Conservation (phyloP, 495 filamentous ascomycete species). For the Penicillium daleae region DNA sequence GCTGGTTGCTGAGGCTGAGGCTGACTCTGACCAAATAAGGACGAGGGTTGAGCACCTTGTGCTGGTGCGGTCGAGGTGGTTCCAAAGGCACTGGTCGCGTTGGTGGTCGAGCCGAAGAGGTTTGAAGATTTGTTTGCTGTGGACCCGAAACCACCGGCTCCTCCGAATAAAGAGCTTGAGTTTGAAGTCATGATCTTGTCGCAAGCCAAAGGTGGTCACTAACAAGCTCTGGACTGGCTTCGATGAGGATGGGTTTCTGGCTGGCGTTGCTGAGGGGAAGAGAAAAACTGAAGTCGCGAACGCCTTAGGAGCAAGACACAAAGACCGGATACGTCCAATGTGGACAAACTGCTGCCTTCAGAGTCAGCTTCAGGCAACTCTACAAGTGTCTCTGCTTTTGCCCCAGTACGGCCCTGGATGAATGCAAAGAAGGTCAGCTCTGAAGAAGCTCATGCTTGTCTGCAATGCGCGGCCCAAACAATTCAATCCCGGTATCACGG, state of each 20-base stretch:
- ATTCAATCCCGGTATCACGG: constrained; percentile 24
- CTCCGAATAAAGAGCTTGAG: constrained; percentile 42
- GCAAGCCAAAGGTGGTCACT: background rate
- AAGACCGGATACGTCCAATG: background rate
- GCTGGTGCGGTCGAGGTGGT: constrained; percentile 26
- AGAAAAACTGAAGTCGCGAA: constrained; percentile 18
- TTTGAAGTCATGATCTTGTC: constrained; percentile 29
- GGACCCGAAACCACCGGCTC: constrained; percentile 34
- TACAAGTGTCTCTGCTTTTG: background rate
- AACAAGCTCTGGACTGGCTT: background rate
- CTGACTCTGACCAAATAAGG: constrained; percentile 38
- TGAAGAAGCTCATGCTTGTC: constrained; percentile 19
- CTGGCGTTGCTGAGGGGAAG: constrained; percentile 8
- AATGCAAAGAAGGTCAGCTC: background rate
- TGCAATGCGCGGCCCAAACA: constrained; percentile 22
- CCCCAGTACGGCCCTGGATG: background rate
- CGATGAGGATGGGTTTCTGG: background rate
- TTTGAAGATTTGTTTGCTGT: constrained; percentile 31
- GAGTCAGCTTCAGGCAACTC: background rate
- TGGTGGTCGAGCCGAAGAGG: constrained; percentile 45
- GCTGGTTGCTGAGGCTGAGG: constrained; percentile 37
- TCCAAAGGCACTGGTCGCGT: constrained; percentile 34
- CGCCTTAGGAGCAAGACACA: constrained; percentile 2
- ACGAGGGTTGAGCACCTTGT: constrained; percentile 30
- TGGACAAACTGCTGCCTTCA: background rate